Conservation (phyloP, 805 yeast genomes). For the Ogataea salicorniae region DNA sequence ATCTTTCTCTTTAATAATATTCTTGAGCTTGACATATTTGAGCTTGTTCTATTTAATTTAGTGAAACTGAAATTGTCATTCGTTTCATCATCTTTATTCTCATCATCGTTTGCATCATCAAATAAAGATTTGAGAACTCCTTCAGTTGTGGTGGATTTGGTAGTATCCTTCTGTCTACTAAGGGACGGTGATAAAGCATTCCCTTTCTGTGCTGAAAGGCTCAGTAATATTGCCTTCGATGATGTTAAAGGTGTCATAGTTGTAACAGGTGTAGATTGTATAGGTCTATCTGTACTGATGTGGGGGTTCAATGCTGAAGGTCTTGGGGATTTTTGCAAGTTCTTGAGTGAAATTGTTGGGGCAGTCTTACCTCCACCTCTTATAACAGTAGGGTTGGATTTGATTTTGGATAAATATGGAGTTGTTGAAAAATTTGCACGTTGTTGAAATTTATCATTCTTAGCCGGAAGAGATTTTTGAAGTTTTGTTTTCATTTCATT, state of each 20-base stretch:
- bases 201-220: conserved; percentile 6
- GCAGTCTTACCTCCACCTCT: background rate
- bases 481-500: conserved; percentile 7
- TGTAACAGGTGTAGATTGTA: conserved; percentile 1
- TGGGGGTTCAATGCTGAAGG: background rate
- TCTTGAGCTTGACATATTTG: background rate
- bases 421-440: conserved; percentile 17
- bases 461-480: background rate
- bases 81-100: conserved; percentile 5
- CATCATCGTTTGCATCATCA: conserved; percentile 9
- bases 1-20: conserved; percentile 7
- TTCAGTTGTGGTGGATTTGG: background rate
- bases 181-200: background rate
- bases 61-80: background rate
- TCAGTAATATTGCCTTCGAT: conserved; percentile 1
- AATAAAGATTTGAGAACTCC: conserved; percentile 1
- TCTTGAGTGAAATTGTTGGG: background rate
- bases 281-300: background rate
- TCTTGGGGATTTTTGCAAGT: background rate
- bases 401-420: conserved; percentile 15
- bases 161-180: background rate
- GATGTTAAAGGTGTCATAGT: conserved; percentile 4
- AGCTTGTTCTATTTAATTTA: background rate
- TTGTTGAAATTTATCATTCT: conserved; percentile 3
- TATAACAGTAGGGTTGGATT: background rate